Conservation (phyloP, 371 early-diverging fungal genomes). For the Basidiobolus meristosporus region DNA sequence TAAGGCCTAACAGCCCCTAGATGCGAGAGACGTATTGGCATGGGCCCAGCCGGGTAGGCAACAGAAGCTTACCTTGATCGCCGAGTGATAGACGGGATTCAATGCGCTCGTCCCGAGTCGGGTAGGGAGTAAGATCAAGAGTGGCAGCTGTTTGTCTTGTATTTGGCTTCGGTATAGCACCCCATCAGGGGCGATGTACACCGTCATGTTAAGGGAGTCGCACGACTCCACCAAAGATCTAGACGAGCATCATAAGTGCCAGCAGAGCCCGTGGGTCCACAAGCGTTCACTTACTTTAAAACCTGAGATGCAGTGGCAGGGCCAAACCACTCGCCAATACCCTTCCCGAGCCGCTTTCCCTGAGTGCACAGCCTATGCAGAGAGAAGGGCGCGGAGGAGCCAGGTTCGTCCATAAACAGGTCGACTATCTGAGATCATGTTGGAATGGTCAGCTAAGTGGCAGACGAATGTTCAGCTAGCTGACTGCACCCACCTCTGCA, state of each 20-base stretch:
- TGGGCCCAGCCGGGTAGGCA: no score
- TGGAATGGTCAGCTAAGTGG: no score
- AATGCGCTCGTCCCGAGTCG: slow-evolving; percentile 72
- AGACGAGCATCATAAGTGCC: no score
- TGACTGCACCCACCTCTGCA: no score
- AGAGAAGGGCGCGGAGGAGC: slow-evolving; percentile 60
- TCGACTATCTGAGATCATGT: slow-evolving; percentile 32
- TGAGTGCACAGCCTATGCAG: slow-evolving; percentile 81
- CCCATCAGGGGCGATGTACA: no score
- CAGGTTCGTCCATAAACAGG: slow-evolving; percentile 79
- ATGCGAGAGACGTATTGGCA: slow-evolving; percentile 2
- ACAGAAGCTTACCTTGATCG: slow-evolving; percentile 24
- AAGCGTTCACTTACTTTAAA: slow-evolving; percentile 61
- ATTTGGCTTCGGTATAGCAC: no score
- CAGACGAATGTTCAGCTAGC: no score
- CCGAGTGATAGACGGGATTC: slow-evolving; percentile 64
- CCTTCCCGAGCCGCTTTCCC: slow-evolving; percentile 68
- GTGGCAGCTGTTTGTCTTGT: no score
- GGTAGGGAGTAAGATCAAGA: slow-evolving; percentile 71
- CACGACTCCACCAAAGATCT: no score
- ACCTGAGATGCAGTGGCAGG: slow-evolving; percentile 85
- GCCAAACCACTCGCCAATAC: slow-evolving; percentile 93
- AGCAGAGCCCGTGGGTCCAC: no score
- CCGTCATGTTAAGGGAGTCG: no score
- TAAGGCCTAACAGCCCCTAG: slow-evolving; percentile 48